These are phyloP conservation scores for Coemansia sp. DNA, from an alignment of 192 early-diverging fungal species.

Conservation along the genomic window DNA sequence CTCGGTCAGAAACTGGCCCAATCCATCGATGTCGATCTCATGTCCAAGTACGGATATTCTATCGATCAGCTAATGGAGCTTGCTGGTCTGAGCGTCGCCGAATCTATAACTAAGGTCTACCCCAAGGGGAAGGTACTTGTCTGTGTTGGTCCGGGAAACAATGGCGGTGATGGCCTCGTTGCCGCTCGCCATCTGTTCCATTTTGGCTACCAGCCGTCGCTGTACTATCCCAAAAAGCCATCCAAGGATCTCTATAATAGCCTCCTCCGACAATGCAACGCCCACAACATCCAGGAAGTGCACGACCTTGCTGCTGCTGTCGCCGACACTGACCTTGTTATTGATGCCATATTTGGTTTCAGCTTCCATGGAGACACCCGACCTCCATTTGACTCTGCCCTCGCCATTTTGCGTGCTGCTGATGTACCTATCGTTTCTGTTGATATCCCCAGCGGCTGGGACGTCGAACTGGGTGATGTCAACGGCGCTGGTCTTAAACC, in stretches of 20 bases:
- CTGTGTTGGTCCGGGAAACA: constrained; percentile 88
- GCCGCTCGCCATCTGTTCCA: constrained; percentile 87
- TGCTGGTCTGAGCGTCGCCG: constrained; percentile 90
- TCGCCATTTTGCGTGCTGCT: constrained; percentile 10
- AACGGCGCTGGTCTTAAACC: constrained; percentile 61
- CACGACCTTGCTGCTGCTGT: constrained; percentile 43
- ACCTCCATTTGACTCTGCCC: constrained; percentile 62
- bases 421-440: constrained; percentile 66
- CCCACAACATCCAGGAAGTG: constrained; percentile 66
- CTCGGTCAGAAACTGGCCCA: constrained; percentile 49
- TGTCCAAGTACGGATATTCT: constrained; percentile 83
- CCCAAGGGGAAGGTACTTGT: constrained; percentile 62
- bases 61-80: constrained; percentile 85
- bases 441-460: constrained; percentile 95
- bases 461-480: constrained; percentile 77
- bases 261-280: constrained; percentile 70
- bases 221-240: constrained; percentile 82
- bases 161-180: constrained; percentile 96
- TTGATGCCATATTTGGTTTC: constrained; percentile 94
- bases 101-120: constrained; percentile 76
- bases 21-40: constrained; percentile 78
- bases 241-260: constrained; percentile 73
- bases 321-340: constrained; percentile 60
- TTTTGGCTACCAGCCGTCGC: constrained; percentile 79
- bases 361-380: constrained; percentile 80